Base-by-base conservation (phyloP, 495 filamentous ascomycete species). In the Penicillium roqueforti region DNA sequence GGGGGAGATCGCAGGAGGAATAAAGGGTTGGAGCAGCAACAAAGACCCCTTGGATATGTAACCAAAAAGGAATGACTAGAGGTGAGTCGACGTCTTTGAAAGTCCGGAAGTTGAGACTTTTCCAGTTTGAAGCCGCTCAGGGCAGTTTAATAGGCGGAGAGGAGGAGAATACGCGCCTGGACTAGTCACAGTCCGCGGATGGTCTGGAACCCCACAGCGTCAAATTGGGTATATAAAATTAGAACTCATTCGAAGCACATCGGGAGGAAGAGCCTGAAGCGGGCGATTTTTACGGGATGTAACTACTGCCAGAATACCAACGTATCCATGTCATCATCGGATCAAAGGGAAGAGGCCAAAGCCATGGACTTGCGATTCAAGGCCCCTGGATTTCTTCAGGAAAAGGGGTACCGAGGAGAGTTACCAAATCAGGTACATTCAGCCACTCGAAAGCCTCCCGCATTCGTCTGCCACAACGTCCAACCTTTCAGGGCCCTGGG, bases 11-110 rank as follows among this genome's bases (percentile, higher is more conserved):
- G 40, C 32, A 36, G n/a, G 54, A 44, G 34, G 51, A 36, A 25
- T n/a, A 47, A 34, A 41, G 34, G 47, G 48, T 11, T 25, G 57
- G 41, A 54, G 40, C 26, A 16, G 47, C 23, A 57, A 59, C 60
- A 51, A 56, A 34, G 47, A 36, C 48, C 47, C 50, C 49, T 54
- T 45, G 38, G 55, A 41, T 40, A 47, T 19, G 29, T n/a, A 47
- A 48, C 16, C 20, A 26, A 44, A 70, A 75, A 74, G 25, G 71
- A 76, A 60, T 55, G 71, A 76, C 73, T 73, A 63, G 58, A 59
- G 70, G 70, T 72, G 69, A 75, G 70, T 56, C 22, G 28, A 31
- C 22, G 14, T 25, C 23, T 5, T 52, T 36, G 6, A 36, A 36
- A 36, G 32, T 36, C 32, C 38, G 19, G 41, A 38, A 34, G 39